Percentiles rank a stretch among this genome's conserved stretches.
Conservation (phyloP, 2,329 filamentous ascomycete genomes). For the Calonectria crousiana region DNA sequence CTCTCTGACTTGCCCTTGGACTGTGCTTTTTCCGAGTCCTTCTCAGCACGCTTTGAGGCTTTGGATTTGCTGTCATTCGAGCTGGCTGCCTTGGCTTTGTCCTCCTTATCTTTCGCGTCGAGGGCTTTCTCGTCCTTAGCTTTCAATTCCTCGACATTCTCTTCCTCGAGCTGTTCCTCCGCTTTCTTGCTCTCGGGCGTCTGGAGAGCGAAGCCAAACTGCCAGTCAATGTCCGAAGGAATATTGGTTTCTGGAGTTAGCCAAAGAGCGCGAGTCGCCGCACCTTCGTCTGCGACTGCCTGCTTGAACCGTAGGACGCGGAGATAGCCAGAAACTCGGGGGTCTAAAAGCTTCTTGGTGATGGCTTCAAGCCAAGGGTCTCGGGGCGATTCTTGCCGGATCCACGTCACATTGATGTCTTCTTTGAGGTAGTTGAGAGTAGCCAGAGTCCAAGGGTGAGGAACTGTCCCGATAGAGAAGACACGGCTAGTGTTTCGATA, state of each 20-base stretch:
- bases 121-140: constrained; percentile 27
- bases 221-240: constrained; percentile 85
- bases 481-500: constrained; percentile 79
- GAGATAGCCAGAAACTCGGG: constrained; percentile 68
- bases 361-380: constrained; percentile 83
- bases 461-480: constrained; percentile 89
- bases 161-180: constrained; percentile 29
- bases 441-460: constrained; percentile 89
- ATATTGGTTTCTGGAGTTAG: constrained; percentile 76
- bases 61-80: constrained; percentile 4
- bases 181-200: constrained; percentile 44
- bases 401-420: constrained; percentile 71
- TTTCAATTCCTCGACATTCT: constrained; percentile 46
- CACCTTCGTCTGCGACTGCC: constrained; percentile 77
- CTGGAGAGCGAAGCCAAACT: constrained; percentile 87
- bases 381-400: constrained; percentile 76
- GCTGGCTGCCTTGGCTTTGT: neutral
- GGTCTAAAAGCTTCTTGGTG: constrained; percentile 77
- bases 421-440: constrained; percentile 74
- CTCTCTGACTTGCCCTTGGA: constrained; percentile 43
- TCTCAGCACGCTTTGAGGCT: neutral
- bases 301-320: constrained; percentile 85
- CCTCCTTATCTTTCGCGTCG: constrained; percentile 8
- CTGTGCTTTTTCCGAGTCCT: neutral
- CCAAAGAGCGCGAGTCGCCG: constrained; percentile 79